Evolutionary conservation across 129 eudicot species (phyloP).

Genomic region (Flaveria brownii): DNA sequence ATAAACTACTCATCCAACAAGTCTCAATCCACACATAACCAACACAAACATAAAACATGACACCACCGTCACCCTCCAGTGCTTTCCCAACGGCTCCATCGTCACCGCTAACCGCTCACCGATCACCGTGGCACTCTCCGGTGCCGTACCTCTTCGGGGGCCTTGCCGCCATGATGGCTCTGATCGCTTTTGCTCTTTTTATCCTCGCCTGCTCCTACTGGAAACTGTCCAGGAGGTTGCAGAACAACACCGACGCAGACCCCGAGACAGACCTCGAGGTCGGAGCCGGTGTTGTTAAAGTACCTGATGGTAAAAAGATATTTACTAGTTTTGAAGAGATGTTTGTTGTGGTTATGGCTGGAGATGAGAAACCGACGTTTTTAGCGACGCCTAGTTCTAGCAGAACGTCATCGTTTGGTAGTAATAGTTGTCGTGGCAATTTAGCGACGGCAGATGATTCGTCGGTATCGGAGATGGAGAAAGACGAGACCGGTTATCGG

Average conservation of each 20-base stretch:
- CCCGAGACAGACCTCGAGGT: conserved; percentile 50
- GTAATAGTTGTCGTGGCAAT: conserved; percentile 31
- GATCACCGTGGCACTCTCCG: conserved; percentile 71
- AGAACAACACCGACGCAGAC: background rate
- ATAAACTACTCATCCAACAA: conserved; percentile 21
- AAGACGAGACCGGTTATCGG: conserved; percentile 22
- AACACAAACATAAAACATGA: background rate
- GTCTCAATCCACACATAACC: conserved; percentile 20
- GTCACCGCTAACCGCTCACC: conserved; percentile 23
- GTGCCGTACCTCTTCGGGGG: conserved; percentile 83
- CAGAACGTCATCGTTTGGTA: conserved; percentile 46
- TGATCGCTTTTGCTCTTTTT: conserved; percentile 65
- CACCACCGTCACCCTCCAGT: conserved; percentile 1
- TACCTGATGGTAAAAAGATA: background rate
- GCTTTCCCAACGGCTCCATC: conserved; percentile 26
- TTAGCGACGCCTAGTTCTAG: conserved; percentile 56
- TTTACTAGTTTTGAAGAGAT: conserved; percentile 45
- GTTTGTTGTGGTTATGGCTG: conserved; percentile 66
- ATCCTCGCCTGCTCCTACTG: conserved; percentile 74
- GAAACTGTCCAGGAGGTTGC: conserved; percentile 48
- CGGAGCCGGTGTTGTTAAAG: conserved; percentile 26
- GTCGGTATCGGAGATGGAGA: conserved; percentile 29
- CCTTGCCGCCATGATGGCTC: conserved; percentile 64
- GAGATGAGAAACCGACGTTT: conserved; percentile 55
- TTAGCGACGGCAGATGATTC: background rate